Evolutionary conservation across 768 basidiomycete genomes (phyloP), one percentile per base, ranked within the genome.

Genomic region (Tulasnella sp.): DNA sequence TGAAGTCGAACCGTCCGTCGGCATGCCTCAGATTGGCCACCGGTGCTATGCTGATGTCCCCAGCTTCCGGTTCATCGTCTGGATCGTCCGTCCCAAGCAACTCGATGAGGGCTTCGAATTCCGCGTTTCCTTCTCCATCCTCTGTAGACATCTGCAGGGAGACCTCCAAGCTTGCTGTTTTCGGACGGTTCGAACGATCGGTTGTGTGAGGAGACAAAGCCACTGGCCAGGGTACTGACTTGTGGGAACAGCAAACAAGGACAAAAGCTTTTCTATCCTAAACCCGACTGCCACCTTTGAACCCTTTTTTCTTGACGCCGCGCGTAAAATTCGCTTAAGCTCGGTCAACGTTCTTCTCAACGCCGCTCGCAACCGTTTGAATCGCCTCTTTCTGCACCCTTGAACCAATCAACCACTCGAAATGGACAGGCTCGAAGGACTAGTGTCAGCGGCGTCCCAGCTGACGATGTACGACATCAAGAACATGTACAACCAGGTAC

Each of bases 401-500:
- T 22, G 26, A n/a, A n/a, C 29, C 52, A 29, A 47, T 47, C 26
- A 47, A 47, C 29, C 22, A 9, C 29, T 26, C 19, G 39, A 26
- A n/a, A 94, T 94, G 92, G 92, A 94, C 77, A 88, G 86, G 77
- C 80, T 94, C 73, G 91, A 92, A 79, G 84, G 87, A 2, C 85
- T 97, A 72, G 85, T 90, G 69, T 89, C 80, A 76, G 85, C 90
- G 69, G 81, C 95, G 74, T 92, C 92, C 29, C 89, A 89, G 78
- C 83, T 97, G 71, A 91, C 94, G 1, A 79, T 98, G 77, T 98
- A 98, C 82, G 95, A 98, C 80, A 85, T 98, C 80, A 97, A 95
- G 82, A 86, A 86, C 77, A 91, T 94, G 87, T 96, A 96, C 83
- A 94, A 90, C 77, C 95, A 97, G 88, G 92, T 89, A 74, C 36